Conservation (phyloP, 2,329 filamentous ascomycete species). For the Endothia cerciana region DNA sequence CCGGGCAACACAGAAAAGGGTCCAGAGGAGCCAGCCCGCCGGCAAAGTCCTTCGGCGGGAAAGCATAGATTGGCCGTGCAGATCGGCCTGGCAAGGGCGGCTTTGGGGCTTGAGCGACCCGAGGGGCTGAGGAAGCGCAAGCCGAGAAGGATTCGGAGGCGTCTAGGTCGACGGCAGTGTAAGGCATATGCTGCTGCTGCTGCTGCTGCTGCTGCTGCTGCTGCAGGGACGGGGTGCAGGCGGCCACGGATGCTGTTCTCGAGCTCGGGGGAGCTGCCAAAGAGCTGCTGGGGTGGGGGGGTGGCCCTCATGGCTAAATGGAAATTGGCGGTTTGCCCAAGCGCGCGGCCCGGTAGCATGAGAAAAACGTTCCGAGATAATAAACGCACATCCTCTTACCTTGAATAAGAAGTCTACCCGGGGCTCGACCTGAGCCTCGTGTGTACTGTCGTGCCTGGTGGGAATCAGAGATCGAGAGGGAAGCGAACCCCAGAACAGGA, state of each 20-base stretch:
- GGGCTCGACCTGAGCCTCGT: constrained; percentile 3
- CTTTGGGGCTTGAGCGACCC: constrained; percentile 10
- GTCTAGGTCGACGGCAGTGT: constrained; percentile 33
- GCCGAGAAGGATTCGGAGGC: constrained; percentile 25
- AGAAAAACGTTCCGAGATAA: constrained; percentile 7
- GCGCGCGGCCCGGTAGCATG: constrained; percentile 17
- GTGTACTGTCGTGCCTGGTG: background rate
- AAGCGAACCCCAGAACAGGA: constrained; percentile 12
- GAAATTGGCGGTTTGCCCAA: constrained; percentile 8
- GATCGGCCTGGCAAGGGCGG: constrained; percentile 9
- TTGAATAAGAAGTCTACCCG: constrained; percentile 1
- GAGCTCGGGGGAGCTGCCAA: constrained; percentile 15
- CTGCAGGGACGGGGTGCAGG: constrained; percentile 32
- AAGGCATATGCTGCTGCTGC: too few relatives aligned
- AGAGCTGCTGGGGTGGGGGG: constrained; percentile 14
- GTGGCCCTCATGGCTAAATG: background rate
- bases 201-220: too few relatives aligned
- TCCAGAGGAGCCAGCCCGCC: constrained; percentile 11
- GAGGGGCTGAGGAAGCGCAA: constrained; percentile 17
- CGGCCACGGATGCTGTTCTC: constrained; percentile 22
- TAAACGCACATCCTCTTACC: constrained; percentile 17
- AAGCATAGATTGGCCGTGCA: constrained; percentile 9
- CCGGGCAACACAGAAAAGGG: constrained; percentile 18
- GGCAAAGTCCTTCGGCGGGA: background rate
- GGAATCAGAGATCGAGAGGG: constrained; percentile 13